Conservation (phyloP, 768 basidiomycete species). For the Mycena maculata region DNA sequence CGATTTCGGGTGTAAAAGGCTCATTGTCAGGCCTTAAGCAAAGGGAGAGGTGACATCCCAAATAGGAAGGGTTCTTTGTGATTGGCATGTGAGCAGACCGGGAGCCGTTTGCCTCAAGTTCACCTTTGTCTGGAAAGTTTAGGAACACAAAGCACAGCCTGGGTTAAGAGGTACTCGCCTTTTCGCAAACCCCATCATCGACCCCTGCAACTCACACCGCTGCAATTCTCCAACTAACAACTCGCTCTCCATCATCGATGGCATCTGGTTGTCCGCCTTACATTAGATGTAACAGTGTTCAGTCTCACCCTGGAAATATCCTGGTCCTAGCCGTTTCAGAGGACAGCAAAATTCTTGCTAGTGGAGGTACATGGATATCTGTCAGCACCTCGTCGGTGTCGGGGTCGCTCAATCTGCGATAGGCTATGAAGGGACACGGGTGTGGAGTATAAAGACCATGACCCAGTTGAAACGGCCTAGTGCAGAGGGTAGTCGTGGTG, state of each 20-base stretch:
- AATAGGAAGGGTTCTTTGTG: constrained; percentile 3
- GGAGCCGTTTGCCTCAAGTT: too few species aligned
- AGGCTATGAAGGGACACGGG: background rate
- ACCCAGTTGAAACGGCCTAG: constrained; percentile 3
- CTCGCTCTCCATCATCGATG: background rate
- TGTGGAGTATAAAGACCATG: background rate
- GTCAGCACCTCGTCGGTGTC: too few species aligned
- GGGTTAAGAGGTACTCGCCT: background rate
- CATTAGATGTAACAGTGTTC: too few species aligned
- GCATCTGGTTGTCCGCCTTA: too few species aligned
- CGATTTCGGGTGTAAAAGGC: background rate
- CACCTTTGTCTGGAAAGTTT: background rate
- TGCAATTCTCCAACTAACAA: background rate
- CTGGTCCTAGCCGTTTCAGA: too few species aligned
- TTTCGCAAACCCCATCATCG: background rate
- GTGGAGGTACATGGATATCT: too few species aligned
- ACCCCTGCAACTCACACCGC: background rate
- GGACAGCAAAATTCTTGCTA: too few species aligned
- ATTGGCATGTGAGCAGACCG: background rate
- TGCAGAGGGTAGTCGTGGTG: too few species aligned
- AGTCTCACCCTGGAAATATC: too few species aligned
- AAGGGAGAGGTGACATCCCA: background rate
- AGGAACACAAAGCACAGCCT: background rate
- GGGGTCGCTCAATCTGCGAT: background rate
- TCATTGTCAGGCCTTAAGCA: background rate